These are phyloP conservation scores for Borealophlyctis nickersoniae DNA, from an alignment of 192 early-diverging fungal genomes.

Conservation along the genomic window DNA sequence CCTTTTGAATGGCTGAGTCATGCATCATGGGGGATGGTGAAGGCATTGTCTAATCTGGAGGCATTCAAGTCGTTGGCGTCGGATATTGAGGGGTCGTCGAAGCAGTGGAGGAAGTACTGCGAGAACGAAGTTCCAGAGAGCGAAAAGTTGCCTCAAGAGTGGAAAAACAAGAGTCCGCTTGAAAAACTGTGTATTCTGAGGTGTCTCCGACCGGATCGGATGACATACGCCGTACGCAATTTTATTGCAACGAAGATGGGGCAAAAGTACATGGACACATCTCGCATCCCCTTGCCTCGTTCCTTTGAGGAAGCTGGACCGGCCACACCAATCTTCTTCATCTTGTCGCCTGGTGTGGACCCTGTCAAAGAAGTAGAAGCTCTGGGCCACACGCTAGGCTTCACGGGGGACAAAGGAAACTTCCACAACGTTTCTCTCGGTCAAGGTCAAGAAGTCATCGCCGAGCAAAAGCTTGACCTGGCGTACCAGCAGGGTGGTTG, in stretches of 20 bases:
- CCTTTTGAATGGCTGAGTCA: constrained; percentile 60
- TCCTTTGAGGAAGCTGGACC: constrained; percentile 55
- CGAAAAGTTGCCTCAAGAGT: constrained; percentile 66
- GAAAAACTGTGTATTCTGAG: constrained; percentile 65
- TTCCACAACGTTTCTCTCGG: constrained; percentile 70
- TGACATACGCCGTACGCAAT: constrained; percentile 61
- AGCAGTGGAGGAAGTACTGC: constrained; percentile 70
- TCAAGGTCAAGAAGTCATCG: constrained; percentile 67
- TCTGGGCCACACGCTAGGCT: constrained; percentile 45
- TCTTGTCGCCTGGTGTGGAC: constrained; percentile 67
- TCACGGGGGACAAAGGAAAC: constrained; percentile 57
- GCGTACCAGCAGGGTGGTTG: constrained; percentile 62
- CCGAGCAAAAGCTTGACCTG: constrained; percentile 60
- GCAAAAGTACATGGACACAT: constrained; percentile 50
- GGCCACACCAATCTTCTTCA: constrained; percentile 64
- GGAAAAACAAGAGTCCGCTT: constrained; percentile 64
- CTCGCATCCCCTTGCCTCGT: constrained; percentile 48
- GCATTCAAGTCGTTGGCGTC: constrained; percentile 52
- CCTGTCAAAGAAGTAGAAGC: constrained; percentile 69
- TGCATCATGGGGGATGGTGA: constrained; percentile 55
- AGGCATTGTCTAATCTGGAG: constrained; percentile 57
- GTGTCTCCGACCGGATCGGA: constrained; percentile 60
- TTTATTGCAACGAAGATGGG: constrained; percentile 62
- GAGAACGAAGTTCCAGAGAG: constrained; percentile 63
- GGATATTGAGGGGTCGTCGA: constrained; percentile 63